These are phyloP conservation scores for Bruguiera parviflora DNA, from an alignment of 345 rosid genomes.

Conservation along the genomic window DNA sequence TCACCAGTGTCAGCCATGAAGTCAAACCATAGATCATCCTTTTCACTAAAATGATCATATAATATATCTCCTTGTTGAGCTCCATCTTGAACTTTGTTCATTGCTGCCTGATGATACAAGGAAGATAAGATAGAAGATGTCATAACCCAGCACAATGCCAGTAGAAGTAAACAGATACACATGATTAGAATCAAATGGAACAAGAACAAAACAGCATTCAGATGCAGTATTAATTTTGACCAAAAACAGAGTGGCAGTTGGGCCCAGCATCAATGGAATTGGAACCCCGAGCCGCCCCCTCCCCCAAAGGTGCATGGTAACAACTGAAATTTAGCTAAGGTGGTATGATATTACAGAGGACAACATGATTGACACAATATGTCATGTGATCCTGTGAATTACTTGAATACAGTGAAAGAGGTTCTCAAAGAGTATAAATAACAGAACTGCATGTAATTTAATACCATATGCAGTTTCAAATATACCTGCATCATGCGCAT, in stretches of 20 bases:
- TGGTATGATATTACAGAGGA: too few relatives aligned
- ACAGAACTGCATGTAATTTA: neutral
- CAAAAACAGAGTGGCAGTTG: too few relatives aligned
- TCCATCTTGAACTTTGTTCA: slow-evolving; percentile 58
- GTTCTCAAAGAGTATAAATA: neutral
- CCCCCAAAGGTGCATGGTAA: too few relatives aligned
- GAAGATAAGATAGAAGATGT: neutral
- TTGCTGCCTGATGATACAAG: slow-evolving; percentile 68
- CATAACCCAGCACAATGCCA: neutral
- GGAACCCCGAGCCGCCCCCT: too few relatives aligned
- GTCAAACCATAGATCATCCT: slow-evolving; percentile 89
- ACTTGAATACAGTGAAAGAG: neutral
- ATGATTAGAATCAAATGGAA: neutral
- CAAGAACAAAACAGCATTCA: too few relatives aligned
- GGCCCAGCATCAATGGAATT: too few relatives aligned
- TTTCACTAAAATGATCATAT: slow-evolving; percentile 73
- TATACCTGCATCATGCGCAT: slow-evolving; percentile 99
- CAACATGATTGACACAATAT: neutral
- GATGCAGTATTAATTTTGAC: too few relatives aligned
- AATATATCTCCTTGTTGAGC: slow-evolving; percentile 52
- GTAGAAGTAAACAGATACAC: neutral
- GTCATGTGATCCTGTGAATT: neutral
- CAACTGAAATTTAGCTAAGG: too few relatives aligned
- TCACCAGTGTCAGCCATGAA: slow-evolving; percentile 99
- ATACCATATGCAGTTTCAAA: slow-evolving; percentile 7